Conservation (phyloP, 2,329 filamentous ascomycete species). For the Aspergillus tubingensis region DNA sequence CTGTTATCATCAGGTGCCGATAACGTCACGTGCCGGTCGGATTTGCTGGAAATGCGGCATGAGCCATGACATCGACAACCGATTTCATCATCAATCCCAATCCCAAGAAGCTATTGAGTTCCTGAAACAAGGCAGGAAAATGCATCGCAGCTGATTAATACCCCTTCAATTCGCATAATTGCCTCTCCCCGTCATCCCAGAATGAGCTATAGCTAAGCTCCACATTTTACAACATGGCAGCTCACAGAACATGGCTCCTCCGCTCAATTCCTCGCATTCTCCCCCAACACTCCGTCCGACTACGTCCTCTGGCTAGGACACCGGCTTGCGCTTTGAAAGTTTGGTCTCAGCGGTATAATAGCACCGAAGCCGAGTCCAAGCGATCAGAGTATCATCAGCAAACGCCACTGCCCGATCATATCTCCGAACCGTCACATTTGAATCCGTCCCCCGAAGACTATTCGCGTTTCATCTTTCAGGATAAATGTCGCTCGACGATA, state of each 20-base stretch:
- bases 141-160: background rate
- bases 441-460: conserved; percentile 86
- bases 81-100: background rate
- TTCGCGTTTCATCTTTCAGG: conserved; percentile 77
- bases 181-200: background rate
- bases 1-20: conserved; percentile 11
- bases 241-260: conserved; percentile 22
- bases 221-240: conserved; percentile 21
- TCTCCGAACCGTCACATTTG: conserved; percentile 57
- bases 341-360: conserved; percentile 29
- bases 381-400: conserved; percentile 14
- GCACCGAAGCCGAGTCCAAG: conserved; percentile 17
- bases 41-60: conserved; percentile 6
- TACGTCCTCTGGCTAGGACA: conserved; percentile 16
- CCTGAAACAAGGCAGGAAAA: conserved; percentile 1
- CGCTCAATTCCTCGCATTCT: conserved; percentile 21
- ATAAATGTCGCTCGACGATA: conserved; percentile 77
- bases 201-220: conserved; percentile 20
- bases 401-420: conserved; percentile 18
- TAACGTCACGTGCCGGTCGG: conserved; percentile 9
- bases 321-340: conserved; percentile 8
- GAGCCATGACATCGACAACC: conserved; percentile 1
- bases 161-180: background rate
- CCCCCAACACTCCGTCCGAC: conserved; percentile 18
- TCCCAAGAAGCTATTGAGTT: background rate